A percentile compares a stretch with the other conserved stretches of the same genome.
phyloP scores from a whole-genome alignment of 1,284 basidiomycete species.

The Paramarasmius palmivorus region DNA sequence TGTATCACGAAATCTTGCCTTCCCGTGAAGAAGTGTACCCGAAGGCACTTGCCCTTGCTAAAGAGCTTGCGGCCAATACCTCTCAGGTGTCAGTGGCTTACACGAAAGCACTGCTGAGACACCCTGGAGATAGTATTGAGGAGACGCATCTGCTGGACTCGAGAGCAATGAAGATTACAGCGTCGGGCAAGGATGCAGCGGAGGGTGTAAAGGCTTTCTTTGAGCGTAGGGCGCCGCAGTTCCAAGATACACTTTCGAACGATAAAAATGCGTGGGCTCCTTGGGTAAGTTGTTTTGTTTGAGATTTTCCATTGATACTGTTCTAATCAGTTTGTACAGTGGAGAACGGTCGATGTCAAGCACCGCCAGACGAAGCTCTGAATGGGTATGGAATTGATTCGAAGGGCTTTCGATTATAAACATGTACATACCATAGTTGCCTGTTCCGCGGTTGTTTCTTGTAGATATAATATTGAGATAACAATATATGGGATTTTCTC shows the following conservation, averaged over 20 bases:
- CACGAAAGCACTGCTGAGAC: slow-evolving; percentile 51
- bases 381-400: too few relatives aligned
- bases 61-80: slow-evolving; percentile 50
- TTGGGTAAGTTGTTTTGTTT: slow-evolving; percentile 40
- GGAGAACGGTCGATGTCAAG: slow-evolving; percentile 8
- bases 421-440: too few relatives aligned
- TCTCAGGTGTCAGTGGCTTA: slow-evolving; percentile 51
- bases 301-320: not conserved
- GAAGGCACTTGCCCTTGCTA: slow-evolving; percentile 48
- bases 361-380: not conserved
- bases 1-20: slow-evolving; percentile 49
- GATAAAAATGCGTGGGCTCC: slow-evolving; percentile 43
- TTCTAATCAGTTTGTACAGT: not conserved
- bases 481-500: too few relatives aligned
- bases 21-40: slow-evolving; percentile 52
- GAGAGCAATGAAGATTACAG: slow-evolving; percentile 41
- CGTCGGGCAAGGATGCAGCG: slow-evolving; percentile 37
- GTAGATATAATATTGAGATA: too few relatives aligned
- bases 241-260: slow-evolving; percentile 43
- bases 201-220: slow-evolving; percentile 52
- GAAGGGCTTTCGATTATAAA: too few relatives aligned
- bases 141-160: slow-evolving; percentile 58
- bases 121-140: slow-evolving; percentile 47
- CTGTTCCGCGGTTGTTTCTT: too few relatives aligned
- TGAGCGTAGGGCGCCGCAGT: slow-evolving; percentile 45